Base-by-base conservation (phyloP, 305 asterid genomes). In the Fraxinus sp. region DNA sequence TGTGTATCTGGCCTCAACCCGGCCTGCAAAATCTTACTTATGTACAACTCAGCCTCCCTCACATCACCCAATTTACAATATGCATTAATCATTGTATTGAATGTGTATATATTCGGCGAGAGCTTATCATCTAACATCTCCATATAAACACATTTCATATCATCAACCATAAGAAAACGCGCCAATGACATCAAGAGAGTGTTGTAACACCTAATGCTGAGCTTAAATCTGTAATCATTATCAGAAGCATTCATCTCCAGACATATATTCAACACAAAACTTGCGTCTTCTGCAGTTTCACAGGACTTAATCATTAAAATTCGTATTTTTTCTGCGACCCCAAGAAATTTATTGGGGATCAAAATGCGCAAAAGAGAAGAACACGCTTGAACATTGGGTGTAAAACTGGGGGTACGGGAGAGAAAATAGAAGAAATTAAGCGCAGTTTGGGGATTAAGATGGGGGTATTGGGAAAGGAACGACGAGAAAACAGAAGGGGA, bases 1-100 rank as follows among this genome's bases (percentile, higher is more conserved):
- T 93, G 94, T 2, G 94, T 86, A 88, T 93, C 97, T 0, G 98
- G 97, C 84, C 79, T 89, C 89, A 92, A 87, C 75, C 97, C 92
- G 5, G 92, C 93, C 86, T 87, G 93, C 82, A 86, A 82, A 85
- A 93, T 87, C 92, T 87, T 89, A 84, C 92, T 85, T 10, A 92
- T 71, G 85, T 91, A 93, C 85, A 86, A 52, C 75, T 87, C 89
- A 24, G 97, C 98, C 85, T 90, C 92, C 37, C 78, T 49, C 80
- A 94, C 90, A 87, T 89, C 81, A 41, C 94, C 97, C 90, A 94
- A 70, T 85, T 93, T 92, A 89, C 97, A 94, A 64, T 83, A 90
- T 11, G 87, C 97, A 86, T 93, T 90, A 79, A 94, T 91, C 93
- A 94, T 87, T 7, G 96, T 89, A 86, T 94, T 93, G 78, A 89